Evolutionary conservation across 2,329 filamentous ascomycete genomes (phyloP), one percentile per base, ranked within the genome.

Genomic region (Ceratocystis variospora): DNA sequence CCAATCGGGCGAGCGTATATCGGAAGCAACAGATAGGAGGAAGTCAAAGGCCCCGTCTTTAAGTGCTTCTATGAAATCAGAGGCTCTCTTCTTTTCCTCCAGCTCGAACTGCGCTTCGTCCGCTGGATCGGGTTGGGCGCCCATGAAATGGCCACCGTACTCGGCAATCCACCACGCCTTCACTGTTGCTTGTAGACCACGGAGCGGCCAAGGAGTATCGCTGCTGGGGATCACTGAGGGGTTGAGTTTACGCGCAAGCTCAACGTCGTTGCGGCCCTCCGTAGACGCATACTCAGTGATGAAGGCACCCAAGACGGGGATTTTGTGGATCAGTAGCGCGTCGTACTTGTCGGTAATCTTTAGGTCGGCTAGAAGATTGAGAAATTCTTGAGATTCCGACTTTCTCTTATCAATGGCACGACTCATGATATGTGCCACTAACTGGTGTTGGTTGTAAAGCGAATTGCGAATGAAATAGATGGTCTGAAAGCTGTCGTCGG

Each of bases 1-100:
- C 90, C 91, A 96, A 70, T 92, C 87, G 46, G 87, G 84, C 2
- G 87, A 83, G 70, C 87, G 89, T 64, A 93, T 83, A 72, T 95
- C 91, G 37, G 90, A 86, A 64, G 90, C 89, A 61, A 96, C 81
- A 0, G 90, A 87, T 19, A 99, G 81, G 70, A 97, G 83, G 72
- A 96, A 96, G 72, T 97, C 91, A 69, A 99, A 89, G 4, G 90
- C 91, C 3, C 92, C 92, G 69, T 97, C 91, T 71, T 91, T 89
- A 5, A 97, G 77, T 2, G 88, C 83, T 64, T 89, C 85, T 65
- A 87, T 79, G 71, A 96, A 95, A 45, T 85, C 80, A 68, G 87
- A 87, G 1, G 87, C 85, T 68, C 90, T 81, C 69, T 86, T 81
- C 62, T 84, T 83, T 64, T 87, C 84, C 74, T 94, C 90, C 76